Percentiles rank a stretch among this genome's conserved stretches.
Evolutionary conservation across 1,139 yeast genomes (phyloP).

Genomic region (Taphrina sp.): DNA sequence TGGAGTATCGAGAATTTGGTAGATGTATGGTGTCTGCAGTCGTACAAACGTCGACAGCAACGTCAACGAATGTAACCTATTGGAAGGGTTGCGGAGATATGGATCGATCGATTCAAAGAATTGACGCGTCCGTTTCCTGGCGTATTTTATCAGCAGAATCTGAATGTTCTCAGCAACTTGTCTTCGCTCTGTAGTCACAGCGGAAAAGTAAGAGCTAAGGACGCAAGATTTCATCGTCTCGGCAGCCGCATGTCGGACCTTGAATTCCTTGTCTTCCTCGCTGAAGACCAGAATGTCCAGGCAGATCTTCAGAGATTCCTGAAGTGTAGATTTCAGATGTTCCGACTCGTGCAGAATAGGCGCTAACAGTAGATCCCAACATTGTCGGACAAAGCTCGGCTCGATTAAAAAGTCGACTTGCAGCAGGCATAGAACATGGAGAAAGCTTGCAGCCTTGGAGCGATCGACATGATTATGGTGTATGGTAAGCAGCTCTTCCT

Average conservation of each 20-base stretch:
- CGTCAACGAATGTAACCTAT: constrained; percentile 38
- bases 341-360: constrained; percentile 58
- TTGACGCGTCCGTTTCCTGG: constrained; percentile 37
- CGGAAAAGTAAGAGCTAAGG: constrained; percentile 24
- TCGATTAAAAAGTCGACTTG: constrained; percentile 47
- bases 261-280: constrained; percentile 38
- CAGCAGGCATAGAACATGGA: constrained; percentile 49
- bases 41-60: constrained; percentile 36
- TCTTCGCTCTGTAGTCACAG: constrained; percentile 37
- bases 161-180: constrained; percentile 44
- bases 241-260: constrained; percentile 35
- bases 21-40: constrained; percentile 43
- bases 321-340: constrained; percentile 50
- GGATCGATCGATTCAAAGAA: constrained; percentile 37
- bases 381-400: constrained; percentile 49
- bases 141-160: constrained; percentile 36
- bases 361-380: constrained; percentile 56
- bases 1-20: constrained; percentile 45
- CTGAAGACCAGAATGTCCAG: constrained; percentile 40
- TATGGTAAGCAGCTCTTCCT: constrained; percentile 53
- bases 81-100: constrained; percentile 35
- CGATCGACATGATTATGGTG: constrained; percentile 48
- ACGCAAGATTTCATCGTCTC: constrained; percentile 33
- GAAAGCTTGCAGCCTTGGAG: constrained; percentile 49
- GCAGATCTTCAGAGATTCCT: constrained; percentile 48